phyloP scores from a whole-genome alignment of 164 flowering plant species.

The Chimonanthus praecox region DNA sequence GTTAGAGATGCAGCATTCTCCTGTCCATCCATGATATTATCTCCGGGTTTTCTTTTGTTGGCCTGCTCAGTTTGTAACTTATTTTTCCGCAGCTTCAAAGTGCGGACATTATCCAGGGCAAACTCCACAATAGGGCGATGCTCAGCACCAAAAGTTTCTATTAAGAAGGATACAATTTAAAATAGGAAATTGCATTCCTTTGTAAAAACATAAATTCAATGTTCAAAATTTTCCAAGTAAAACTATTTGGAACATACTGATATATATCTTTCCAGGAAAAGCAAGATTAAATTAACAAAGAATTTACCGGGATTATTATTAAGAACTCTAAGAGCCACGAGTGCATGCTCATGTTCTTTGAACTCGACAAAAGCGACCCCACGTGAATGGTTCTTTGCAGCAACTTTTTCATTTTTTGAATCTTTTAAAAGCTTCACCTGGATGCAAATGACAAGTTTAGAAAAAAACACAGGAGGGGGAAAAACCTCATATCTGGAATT shows the following conservation, averaged over 20 bases:
- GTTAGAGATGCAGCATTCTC: slow-evolving; percentile 15
- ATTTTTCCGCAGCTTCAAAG: slow-evolving; percentile 44
- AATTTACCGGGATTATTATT: slow-evolving; percentile 89
- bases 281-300: too few species aligned
- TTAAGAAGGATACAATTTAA: slow-evolving; percentile 3
- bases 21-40: slow-evolving; percentile 1
- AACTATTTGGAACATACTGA: not conserved
- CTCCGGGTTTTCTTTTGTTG: slow-evolving; percentile 12
- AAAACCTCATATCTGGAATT: too few species aligned
- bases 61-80: slow-evolving; percentile 36
- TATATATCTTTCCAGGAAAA: too few species aligned
- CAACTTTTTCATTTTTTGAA: slow-evolving; percentile 42
- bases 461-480: not conserved
- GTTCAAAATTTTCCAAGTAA: not conserved
- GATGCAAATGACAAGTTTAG: slow-evolving; percentile 11
- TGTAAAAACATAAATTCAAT: not conserved
- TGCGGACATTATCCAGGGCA: slow-evolving; percentile 72
- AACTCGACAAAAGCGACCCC: slow-evolving; percentile 95
- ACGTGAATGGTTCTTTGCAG: slow-evolving; percentile 50
- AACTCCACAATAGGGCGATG: slow-evolving; percentile 91
- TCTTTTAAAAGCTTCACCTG: slow-evolving; percentile 76
- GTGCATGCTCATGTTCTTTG: slow-evolving; percentile 91
- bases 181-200: not conserved
- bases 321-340: slow-evolving; percentile 92
- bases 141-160: slow-evolving; percentile 79